phyloP scores from a whole-genome alignment of 2,329 filamentous ascomycete species.

The Fusarium sp. region DNA sequence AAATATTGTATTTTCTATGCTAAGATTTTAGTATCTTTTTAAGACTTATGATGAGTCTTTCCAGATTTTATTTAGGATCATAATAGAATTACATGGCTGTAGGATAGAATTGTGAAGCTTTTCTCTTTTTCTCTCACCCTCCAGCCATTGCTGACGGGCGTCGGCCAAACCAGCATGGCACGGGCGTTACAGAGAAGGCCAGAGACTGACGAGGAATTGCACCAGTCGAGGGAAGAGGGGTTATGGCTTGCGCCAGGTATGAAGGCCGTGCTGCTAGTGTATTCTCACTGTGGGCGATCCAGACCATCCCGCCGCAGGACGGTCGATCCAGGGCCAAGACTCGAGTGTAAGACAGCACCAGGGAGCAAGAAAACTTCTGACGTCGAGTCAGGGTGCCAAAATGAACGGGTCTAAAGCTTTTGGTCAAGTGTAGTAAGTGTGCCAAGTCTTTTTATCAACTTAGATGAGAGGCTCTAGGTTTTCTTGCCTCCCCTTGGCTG shows the following conservation, averaged over 20 bases:
- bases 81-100: not conserved
- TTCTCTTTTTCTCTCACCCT: not conserved
- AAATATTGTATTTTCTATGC: no score
- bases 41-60: not conserved
- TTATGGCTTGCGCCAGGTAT: constrained; percentile 27
- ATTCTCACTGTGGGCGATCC: constrained; percentile 19
- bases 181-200: constrained; percentile 9
- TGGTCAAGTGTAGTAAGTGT: not conserved
- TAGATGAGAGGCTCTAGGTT: not conserved
- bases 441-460: not conserved
- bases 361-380: not conserved
- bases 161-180: constrained; percentile 12
- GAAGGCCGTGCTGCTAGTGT: not conserved
- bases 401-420: not conserved
- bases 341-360: not conserved
- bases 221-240: not conserved
- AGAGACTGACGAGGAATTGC: constrained; percentile 13
- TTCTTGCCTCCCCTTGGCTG: not conserved
- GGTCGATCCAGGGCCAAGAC: not conserved
- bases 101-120: not conserved
- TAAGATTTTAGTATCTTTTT: not conserved
- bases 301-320: not conserved
- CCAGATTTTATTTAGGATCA: not conserved
- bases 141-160: constrained; percentile 17
- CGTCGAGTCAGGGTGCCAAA: not conserved